These are phyloP conservation scores for Cyberlindnera veronae DNA, from an alignment of 805 yeast genomes.

Conservation along the genomic window DNA sequence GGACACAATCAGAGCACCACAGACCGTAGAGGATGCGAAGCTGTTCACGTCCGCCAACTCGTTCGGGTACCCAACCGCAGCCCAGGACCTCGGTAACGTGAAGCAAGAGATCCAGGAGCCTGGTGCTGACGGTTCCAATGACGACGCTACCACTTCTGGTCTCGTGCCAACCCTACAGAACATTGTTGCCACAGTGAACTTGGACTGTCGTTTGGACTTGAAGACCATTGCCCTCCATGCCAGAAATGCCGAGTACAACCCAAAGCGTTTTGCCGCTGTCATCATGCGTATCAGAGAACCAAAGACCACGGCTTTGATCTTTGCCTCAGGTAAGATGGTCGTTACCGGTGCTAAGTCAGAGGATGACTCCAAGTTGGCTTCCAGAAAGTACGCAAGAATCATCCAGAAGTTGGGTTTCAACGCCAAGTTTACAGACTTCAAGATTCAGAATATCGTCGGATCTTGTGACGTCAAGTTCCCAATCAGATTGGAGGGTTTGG, in stretches of 20 bases:
- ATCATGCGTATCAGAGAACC: constrained; percentile 99
- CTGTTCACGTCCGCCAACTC: constrained; percentile 27
- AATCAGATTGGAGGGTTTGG: constrained; percentile 93
- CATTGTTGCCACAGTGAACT: constrained; percentile 95
- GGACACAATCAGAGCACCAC: constrained; percentile 29
- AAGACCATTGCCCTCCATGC: constrained; percentile 98
- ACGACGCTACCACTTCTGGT: constrained; percentile 82
- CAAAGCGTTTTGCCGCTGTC: constrained; percentile 98
- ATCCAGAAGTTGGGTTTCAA: constrained; percentile 97
- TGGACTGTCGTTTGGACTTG: constrained; percentile 92
- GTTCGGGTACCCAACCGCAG: constrained; percentile 28
- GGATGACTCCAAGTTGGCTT: constrained; percentile 96
- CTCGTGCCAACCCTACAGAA: constrained; percentile 92
- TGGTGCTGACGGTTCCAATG: constrained; percentile 29
- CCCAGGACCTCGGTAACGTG: constrained; percentile 25
- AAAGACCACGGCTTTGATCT: constrained; percentile 94
- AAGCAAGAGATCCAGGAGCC: constrained; percentile 16
- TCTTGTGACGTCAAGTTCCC: constrained; percentile 99
- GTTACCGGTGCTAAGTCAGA: constrained; percentile 99
- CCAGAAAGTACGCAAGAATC: constrained; percentile 96
- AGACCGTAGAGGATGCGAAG: constrained; percentile 29
- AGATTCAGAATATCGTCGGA: constrained; percentile 97
- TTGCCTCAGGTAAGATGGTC: constrained; percentile 99
- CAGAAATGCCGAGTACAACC: constrained; percentile 98
- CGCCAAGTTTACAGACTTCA: constrained; percentile 96